Conservation (phyloP, 805 yeast species). For the Yamadazyma olivae region DNA sequence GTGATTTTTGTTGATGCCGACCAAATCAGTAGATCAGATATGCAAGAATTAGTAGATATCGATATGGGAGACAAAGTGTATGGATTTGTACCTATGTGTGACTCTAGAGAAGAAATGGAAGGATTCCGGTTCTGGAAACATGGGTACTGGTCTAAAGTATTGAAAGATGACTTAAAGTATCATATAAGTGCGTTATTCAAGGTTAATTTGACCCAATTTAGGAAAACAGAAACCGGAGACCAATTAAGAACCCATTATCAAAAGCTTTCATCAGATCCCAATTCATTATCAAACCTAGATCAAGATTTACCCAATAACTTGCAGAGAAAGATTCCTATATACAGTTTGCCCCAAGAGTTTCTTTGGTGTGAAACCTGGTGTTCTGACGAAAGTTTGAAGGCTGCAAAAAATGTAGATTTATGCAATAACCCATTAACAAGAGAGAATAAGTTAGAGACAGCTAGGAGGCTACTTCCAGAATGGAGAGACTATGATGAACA, state of each 20-base stretch:
- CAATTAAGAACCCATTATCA: slow-evolving; percentile 81
- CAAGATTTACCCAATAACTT: slow-evolving; percentile 92
- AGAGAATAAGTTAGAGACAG: slow-evolving; percentile 74
- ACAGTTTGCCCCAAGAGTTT: slow-evolving; percentile 79
- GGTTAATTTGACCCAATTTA: slow-evolving; percentile 67
- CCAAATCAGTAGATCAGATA: slow-evolving; percentile 73
- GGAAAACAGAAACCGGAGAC: slow-evolving; percentile 74
- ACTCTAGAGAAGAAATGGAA: slow-evolving; percentile 73
- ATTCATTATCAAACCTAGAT: slow-evolving; percentile 77
- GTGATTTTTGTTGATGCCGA: slow-evolving; percentile 87
- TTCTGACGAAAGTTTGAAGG: slow-evolving; percentile 52
- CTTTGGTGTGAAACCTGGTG: slow-evolving; percentile 96
- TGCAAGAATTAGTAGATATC: slow-evolving; percentile 62
- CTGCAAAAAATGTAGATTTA: slow-evolving; percentile 77
- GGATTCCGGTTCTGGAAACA: slow-evolving; percentile 89
- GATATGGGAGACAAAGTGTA: slow-evolving; percentile 82
- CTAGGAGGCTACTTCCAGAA: slow-evolving; percentile 73
- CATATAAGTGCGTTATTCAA: slow-evolving; percentile 85
- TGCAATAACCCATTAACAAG: slow-evolving; percentile 83
- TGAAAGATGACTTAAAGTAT: slow-evolving; percentile 59
- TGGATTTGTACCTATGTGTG: slow-evolving; percentile 86
- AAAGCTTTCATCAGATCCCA: slow-evolving; percentile 71
- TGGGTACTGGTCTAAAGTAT: slow-evolving; percentile 79
- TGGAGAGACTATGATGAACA: slow-evolving; percentile 68
- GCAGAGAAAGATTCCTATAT: slow-evolving; percentile 65